Evolutionary conservation across 2,329 filamentous ascomycete species (phyloP).

Genomic region (Aspergillus quadrilineatus): DNA sequence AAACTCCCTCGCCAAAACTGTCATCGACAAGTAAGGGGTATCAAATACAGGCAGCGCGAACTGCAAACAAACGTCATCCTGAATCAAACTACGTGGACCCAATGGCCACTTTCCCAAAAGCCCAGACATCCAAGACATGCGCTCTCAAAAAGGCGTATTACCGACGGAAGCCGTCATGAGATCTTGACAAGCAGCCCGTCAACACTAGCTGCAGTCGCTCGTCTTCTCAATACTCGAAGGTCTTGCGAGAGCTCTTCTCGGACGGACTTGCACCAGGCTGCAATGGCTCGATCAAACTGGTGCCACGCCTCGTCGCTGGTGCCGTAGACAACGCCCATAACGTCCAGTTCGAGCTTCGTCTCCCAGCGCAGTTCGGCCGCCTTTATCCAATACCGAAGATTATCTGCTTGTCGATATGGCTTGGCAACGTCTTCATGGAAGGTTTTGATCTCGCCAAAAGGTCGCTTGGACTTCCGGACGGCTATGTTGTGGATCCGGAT

Average conservation of each 20-base stretch:
- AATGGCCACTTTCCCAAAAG: slow-evolving; percentile 15
- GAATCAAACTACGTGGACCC: slow-evolving; percentile 22
- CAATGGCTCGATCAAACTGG: slow-evolving; percentile 77
- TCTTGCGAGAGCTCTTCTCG: slow-evolving; percentile 63
- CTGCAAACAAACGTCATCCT: slow-evolving; percentile 20
- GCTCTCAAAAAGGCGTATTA: not conserved
- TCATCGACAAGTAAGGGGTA: slow-evolving; percentile 23
- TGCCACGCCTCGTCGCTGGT: slow-evolving; percentile 67
- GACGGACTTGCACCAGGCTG: slow-evolving; percentile 79
- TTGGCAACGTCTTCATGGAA: slow-evolving; percentile 93
- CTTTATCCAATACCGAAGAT: slow-evolving; percentile 93
- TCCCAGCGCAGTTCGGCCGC: slow-evolving; percentile 94
- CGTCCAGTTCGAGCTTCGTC: slow-evolving; percentile 76
- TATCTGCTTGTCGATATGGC: slow-evolving; percentile 90
- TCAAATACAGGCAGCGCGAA: slow-evolving; percentile 20
- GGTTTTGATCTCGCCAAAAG: slow-evolving; percentile 83
- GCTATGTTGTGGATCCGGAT: slow-evolving; percentile 87
- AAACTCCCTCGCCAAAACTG: slow-evolving; percentile 7
- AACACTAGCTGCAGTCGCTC: slow-evolving; percentile 12
- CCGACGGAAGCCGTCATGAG: not conserved
- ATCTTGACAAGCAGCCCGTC: slow-evolving; percentile 8
- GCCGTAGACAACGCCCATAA: slow-evolving; percentile 80
- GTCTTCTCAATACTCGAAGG: slow-evolving; percentile 11
- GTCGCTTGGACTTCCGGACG: slow-evolving; percentile 77
- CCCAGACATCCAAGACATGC: not conserved